These are phyloP conservation scores for Phytophthora hybrid DNA, from an alignment of 352 stramenopile genomes.

Conservation along the genomic window DNA sequence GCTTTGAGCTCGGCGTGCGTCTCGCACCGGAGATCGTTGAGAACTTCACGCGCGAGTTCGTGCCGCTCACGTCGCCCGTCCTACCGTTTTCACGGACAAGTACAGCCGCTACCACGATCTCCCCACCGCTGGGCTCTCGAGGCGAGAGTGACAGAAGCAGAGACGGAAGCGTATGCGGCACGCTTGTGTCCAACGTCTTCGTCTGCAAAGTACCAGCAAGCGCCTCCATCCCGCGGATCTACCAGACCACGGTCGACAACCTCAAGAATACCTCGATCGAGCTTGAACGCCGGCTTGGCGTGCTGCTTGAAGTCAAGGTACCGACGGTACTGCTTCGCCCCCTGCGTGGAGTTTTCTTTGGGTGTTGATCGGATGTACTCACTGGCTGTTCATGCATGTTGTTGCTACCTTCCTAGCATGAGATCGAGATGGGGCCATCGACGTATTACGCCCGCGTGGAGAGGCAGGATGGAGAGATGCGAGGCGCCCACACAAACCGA, in stretches of 20 bases:
- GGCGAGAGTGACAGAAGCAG: slow-evolving; percentile 22
- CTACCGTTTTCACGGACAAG: slow-evolving; percentile 58
- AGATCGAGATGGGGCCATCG: slow-evolving; percentile 39
- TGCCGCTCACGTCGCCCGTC: slow-evolving; percentile 38
- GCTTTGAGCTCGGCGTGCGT: slow-evolving; percentile 43
- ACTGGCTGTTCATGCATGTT: slow-evolving; percentile 6
- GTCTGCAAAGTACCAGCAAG: slow-evolving; percentile 59
- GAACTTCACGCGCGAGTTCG: slow-evolving; percentile 47
- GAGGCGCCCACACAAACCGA: slow-evolving; percentile 42
- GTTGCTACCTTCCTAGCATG: slow-evolving; percentile 18
- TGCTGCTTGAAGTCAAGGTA: slow-evolving; percentile 53
- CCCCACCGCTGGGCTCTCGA: slow-evolving; percentile 16
- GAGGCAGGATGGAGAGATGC: slow-evolving; percentile 53
- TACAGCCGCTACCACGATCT: slow-evolving; percentile 35
- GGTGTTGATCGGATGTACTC: not conserved
- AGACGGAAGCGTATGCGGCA: slow-evolving; percentile 29
- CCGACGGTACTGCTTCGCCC: slow-evolving; percentile 31
- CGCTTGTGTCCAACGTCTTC: slow-evolving; percentile 64
- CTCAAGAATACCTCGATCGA: slow-evolving; percentile 43
- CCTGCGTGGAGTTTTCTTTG: slow-evolving; percentile 6
- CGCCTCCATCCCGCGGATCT: slow-evolving; percentile 46
- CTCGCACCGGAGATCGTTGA: slow-evolving; percentile 45
- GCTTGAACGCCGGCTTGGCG: slow-evolving; percentile 46
- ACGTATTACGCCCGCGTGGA: slow-evolving; percentile 52
- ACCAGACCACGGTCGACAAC: slow-evolving; percentile 44